Percentiles rank a stretch among this genome's conserved stretches.
Conservation (phyloP, 495 filamentous ascomycete genomes). For the Aspergillus homomorphus region DNA sequence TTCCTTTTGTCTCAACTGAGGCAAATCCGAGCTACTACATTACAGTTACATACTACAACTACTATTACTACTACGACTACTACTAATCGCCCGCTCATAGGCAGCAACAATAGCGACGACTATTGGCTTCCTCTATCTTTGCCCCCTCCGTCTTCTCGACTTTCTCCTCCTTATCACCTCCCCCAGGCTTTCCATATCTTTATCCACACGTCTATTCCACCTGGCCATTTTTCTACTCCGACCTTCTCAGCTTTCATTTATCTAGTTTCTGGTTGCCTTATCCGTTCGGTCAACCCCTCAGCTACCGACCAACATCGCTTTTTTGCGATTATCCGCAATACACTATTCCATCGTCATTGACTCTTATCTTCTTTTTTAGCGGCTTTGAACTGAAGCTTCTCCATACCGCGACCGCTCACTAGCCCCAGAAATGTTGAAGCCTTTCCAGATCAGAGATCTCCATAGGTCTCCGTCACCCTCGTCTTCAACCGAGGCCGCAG, state of each 20-base stretch:
- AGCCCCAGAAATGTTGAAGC: constrained; percentile 37
- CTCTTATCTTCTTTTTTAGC: not conserved
- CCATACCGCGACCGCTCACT: constrained; percentile 9
- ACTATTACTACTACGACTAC: not conserved
- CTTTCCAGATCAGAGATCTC: constrained; percentile 43
- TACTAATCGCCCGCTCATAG: constrained; percentile 15
- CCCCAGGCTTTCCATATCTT: constrained; percentile 3
- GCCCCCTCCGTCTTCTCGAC: constrained; percentile 8
- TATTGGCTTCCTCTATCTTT: not conserved
- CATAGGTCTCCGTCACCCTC: constrained; percentile 22
- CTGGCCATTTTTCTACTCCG: not conserved
- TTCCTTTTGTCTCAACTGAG: constrained; percentile 12
- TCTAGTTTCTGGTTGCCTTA: not conserved
- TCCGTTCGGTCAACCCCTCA: not conserved
- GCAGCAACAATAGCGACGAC: constrained; percentile 24
- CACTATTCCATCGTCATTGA: constrained; percentile 8
- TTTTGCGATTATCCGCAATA: not conserved
- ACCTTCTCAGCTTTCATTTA: not conserved
- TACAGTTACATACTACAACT: constrained; percentile 1
- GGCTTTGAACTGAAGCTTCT: not conserved
- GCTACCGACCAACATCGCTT: not conserved
- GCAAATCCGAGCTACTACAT: constrained; percentile 1
- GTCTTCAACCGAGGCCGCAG: constrained; percentile 6
- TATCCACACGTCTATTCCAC: not conserved
- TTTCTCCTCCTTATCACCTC: constrained; percentile 10